These are phyloP conservation scores for Lithospermum erythrorhizon DNA, from an alignment of 257 asterid species.

Conservation along the genomic window DNA sequence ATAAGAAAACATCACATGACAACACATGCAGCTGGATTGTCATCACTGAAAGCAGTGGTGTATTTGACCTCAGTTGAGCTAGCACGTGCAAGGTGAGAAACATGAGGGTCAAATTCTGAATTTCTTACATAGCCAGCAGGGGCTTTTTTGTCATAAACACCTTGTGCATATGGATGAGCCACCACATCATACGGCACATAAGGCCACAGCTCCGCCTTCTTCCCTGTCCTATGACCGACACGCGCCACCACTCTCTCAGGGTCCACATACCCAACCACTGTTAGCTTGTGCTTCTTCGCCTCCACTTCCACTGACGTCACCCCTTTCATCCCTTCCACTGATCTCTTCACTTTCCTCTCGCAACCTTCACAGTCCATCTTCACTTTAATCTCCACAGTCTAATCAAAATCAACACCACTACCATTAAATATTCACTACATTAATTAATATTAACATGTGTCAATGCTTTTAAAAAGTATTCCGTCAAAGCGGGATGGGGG, in stretches of 20 bases:
- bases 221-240: constrained; percentile 82
- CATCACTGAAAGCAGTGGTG: constrained; percentile 94
- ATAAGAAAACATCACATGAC: constrained; percentile 46
- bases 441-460: too few relatives aligned
- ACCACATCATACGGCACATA: constrained; percentile 94
- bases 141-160: constrained; percentile 80
- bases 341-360: constrained; percentile 68
- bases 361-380: constrained; percentile 97
- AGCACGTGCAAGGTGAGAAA: constrained; percentile 66
- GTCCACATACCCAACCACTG: constrained; percentile 76
- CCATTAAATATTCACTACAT: too few relatives aligned
- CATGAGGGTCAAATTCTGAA: constrained; percentile 32
- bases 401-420: neutral
- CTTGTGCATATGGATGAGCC: constrained; percentile 82
- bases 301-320: constrained; percentile 58
- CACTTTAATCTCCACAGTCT: constrained; percentile 92
- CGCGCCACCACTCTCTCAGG: constrained; percentile 83
- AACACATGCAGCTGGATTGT: constrained; percentile 68
- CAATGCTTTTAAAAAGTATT: too few relatives aligned
- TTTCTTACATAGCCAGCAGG: constrained; percentile 85
- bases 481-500: too few relatives aligned
- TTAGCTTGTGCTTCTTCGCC: constrained; percentile 79
- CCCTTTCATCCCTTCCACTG: constrained; percentile 95
- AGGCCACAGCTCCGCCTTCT: constrained; percentile 93
- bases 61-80: constrained; percentile 91